Evolutionary conservation across 352 stramenopile species (phyloP).

Genomic region (Phytophthora niederhauseri): DNA sequence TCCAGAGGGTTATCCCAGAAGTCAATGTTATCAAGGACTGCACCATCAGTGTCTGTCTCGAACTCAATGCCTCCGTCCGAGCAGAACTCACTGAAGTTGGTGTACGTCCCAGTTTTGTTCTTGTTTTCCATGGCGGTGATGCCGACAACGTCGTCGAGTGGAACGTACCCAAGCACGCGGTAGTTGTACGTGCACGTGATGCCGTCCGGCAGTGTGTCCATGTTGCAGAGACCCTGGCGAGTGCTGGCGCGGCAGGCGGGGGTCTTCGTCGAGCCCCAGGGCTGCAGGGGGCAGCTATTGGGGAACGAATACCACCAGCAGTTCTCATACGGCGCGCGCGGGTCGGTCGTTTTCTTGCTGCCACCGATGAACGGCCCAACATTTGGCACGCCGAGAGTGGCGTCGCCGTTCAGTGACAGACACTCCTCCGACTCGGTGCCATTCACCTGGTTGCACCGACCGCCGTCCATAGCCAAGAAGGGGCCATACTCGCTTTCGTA

Average conservation of each 20-base stretch:
- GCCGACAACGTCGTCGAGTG: conserved; percentile 74
- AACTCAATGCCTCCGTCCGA: conserved; percentile 55
- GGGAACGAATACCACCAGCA: conserved; percentile 75
- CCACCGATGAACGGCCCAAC: conserved; percentile 55
- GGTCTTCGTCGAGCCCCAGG: conserved; percentile 45
- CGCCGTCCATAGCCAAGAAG: conserved; percentile 69
- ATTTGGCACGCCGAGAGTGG: conserved; percentile 10
- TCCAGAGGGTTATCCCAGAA: conserved; percentile 64
- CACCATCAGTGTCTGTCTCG: conserved; percentile 19
- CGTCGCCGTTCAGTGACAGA: conserved; percentile 31
- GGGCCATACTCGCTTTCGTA: conserved; percentile 56
- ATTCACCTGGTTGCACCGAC: conserved; percentile 46
- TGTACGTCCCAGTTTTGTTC: conserved; percentile 32
- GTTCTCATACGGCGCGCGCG: conserved; percentile 57
- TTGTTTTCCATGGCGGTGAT: conserved; percentile 60
- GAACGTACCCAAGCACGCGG: conserved; percentile 62
- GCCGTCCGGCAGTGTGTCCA: conserved; percentile 51
- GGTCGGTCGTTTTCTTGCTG: conserved; percentile 30
- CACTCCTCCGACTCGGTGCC: conserved; percentile 25
- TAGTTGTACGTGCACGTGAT: conserved; percentile 69
- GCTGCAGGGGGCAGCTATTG: conserved; percentile 51
- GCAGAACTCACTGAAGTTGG: conserved; percentile 67
- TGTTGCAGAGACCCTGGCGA: conserved; percentile 44
- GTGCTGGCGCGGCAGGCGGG: conserved; percentile 38
- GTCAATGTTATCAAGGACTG: conserved; percentile 27